Percentiles rank a stretch among this genome's conserved stretches.
Evolutionary conservation across 352 stramenopile genomes (phyloP).

Genomic region (Pythium biforme): DNA sequence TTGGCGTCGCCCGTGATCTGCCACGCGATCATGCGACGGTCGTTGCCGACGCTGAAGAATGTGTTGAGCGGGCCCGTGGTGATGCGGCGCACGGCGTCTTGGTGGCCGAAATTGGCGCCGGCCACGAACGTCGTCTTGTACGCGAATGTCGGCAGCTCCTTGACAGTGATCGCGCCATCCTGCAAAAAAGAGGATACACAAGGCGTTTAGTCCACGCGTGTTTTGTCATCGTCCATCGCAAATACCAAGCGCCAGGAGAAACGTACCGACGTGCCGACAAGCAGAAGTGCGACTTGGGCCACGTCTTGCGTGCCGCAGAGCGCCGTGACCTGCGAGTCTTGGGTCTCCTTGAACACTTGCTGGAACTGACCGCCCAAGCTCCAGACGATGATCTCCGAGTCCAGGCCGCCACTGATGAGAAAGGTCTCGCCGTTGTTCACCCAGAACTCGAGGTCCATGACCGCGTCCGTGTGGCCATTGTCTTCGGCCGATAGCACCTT

Average conservation of each 20-base stretch:
- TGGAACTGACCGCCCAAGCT: conserved; percentile 70
- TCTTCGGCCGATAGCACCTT: conserved; percentile 70
- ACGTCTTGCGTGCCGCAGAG: conserved; percentile 70
- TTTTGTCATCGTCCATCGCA: background rate
- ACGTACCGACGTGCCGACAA: conserved; percentile 73
- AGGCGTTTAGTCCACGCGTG: no score
- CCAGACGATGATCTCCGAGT: conserved; percentile 86
- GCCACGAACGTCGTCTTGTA: conserved; percentile 76
- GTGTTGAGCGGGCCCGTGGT: conserved; percentile 70
- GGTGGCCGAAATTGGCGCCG: conserved; percentile 66
- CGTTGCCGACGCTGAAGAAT: conserved; percentile 79
- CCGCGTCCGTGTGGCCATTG: conserved; percentile 73
- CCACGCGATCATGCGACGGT: conserved; percentile 84
- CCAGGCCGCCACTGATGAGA: conserved; percentile 78
- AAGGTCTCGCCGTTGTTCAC: conserved; percentile 85
- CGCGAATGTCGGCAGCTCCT: conserved; percentile 80
- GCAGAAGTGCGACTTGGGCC: conserved; percentile 62
- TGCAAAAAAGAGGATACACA: conserved; percentile 16
- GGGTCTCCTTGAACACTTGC: conserved; percentile 81
- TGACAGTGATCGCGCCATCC: conserved; percentile 79
- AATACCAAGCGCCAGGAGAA: background rate
- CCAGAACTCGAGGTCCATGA: conserved; percentile 88
- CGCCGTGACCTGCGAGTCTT: conserved; percentile 74
- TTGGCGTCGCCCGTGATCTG: conserved; percentile 77
- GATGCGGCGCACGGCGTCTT: conserved; percentile 78